Percentiles rank a stretch among this genome's conserved stretches.
Conservation (phyloP, 1,139 yeast species). For the Geotrichum restrictum region DNA sequence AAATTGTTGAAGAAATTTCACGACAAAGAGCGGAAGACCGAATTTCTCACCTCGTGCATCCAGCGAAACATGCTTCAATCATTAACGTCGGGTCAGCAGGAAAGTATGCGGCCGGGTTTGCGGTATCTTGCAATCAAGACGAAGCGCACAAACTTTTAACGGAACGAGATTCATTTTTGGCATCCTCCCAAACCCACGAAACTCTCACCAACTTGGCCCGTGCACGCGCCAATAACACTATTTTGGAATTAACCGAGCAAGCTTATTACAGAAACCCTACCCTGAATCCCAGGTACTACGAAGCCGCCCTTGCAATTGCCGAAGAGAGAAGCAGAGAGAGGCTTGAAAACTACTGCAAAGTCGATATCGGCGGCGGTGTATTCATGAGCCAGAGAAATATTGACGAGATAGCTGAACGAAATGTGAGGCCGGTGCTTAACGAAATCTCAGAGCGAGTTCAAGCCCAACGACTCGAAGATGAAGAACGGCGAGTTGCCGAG, state of each 20-base stretch:
- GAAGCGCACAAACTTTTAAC: slow-evolving; percentile 22
- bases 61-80: slow-evolving; percentile 22
- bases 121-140: slow-evolving; percentile 10
- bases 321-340: slow-evolving; percentile 60
- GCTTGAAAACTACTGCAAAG: slow-evolving; percentile 50
- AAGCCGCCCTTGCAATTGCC: slow-evolving; percentile 52
- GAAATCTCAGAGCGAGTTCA: slow-evolving; percentile 70
- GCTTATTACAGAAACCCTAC: slow-evolving; percentile 38
- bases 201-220: slow-evolving; percentile 38
- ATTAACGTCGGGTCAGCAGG: slow-evolving; percentile 18
- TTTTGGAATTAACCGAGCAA: slow-evolving; percentile 42
- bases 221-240: slow-evolving; percentile 34
- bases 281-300: slow-evolving; percentile 33
- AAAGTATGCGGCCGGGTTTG: slow-evolving; percentile 11
- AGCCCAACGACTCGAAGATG: slow-evolving; percentile 67
- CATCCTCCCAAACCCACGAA: slow-evolving; percentile 35
- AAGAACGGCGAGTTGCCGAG: slow-evolving; percentile 50
- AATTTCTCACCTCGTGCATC: slow-evolving; percentile 30
- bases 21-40: slow-evolving; percentile 35
- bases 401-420: slow-evolving; percentile 71
- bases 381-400: slow-evolving; percentile 71
- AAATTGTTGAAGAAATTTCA: slow-evolving; percentile 33
- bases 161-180: slow-evolving; percentile 40
- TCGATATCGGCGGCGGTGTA: slow-evolving; percentile 86
- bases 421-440: slow-evolving; percentile 76